Evolutionary conservation across 768 basidiomycete genomes (phyloP), one percentile per base, ranked within the genome.

Genomic region (Pisolithus sp.): DNA sequence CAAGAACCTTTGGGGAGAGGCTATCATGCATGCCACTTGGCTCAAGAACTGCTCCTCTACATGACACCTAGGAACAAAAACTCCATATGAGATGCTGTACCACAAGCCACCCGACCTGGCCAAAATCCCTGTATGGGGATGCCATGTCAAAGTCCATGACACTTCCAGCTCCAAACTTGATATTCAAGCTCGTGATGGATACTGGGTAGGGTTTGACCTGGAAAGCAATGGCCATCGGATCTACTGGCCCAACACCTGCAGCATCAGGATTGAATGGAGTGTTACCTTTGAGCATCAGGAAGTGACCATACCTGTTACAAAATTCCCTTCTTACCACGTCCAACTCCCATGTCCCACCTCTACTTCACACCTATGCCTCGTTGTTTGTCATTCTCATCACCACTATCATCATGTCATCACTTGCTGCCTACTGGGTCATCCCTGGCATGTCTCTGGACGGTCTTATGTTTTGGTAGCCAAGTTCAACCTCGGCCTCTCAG

Each of bases 261-360:
- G 17, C 18, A 39, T 39, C n/a, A 48, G 5, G 51, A 61, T 49
- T 48, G 58, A 8, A 52, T 34, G 2, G 48, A 60, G 3, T 20
- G 52, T 18, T 13, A 26, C 1, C 56, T 58, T 18, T 12, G 28
- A 55, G 54, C 28, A 43, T 50, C 0, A 39, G 6, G 38, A 39
- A 12, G 13, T 20, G 6, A 39, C 7, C 6, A 39, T 20, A 15
- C n/a, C n/a, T n/a, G n/a, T n/a, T n/a, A n/a, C n/a, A n/a, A n/a
- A n/a, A n/a, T n/a, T n/a, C n/a, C n/a, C n/a, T n/a, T n/a, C n/a
- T n/a, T n/a, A n/a, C n/a, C n/a, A n/a, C n/a, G n/a, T n/a, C n/a
- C n/a, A n/a, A n/a, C n/a, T n/a, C n/a, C n/a, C n/a, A n/a, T n/a
- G n/a, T n/a, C n/a, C n/a, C n/a, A n/a, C n/a, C n/a, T n/a, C n/a